These are phyloP conservation scores for Trichoderma koningii DNA, from an alignment of 2,329 filamentous ascomycete genomes.

Conservation along the genomic window DNA sequence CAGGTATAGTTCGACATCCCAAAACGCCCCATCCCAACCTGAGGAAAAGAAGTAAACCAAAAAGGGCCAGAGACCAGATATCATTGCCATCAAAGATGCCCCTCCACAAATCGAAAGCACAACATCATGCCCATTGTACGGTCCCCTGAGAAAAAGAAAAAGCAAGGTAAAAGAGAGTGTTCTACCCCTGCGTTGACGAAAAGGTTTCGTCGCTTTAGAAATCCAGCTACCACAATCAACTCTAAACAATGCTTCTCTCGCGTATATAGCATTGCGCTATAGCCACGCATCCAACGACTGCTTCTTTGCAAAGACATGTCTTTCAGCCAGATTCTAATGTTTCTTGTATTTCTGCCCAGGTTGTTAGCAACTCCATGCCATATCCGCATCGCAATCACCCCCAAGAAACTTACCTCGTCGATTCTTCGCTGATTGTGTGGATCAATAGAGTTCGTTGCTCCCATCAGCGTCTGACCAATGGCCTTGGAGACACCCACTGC, in stretches of 20 bases:
- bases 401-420: slow-evolving; percentile 77
- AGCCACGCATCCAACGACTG: not conserved
- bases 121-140: not conserved
- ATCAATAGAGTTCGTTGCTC: slow-evolving; percentile 90
- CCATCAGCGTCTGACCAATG: slow-evolving; percentile 84
- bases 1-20: slow-evolving; percentile 18
- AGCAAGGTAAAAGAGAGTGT: slow-evolving; percentile 1
- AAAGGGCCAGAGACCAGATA: not conserved
- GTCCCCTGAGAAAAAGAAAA: not conserved
- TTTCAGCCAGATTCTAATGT: not conserved
- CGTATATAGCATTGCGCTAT: slow-evolving; percentile 5
- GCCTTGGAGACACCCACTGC: slow-evolving; percentile 89
- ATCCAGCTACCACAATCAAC: slow-evolving; percentile 8
- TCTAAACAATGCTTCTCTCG: not conserved
- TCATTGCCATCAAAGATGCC: not conserved
- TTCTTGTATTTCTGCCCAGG: slow-evolving; percentile 50
- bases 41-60: not conserved
- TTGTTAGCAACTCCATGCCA: slow-evolving; percentile 18
- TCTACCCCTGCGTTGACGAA: slow-evolving; percentile 2
- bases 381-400: not conserved
- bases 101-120: not conserved
- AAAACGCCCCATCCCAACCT: slow-evolving; percentile 1
- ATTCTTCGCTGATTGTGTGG: slow-evolving; percentile 76
- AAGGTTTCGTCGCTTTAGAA: slow-evolving; percentile 2
- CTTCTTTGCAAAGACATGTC: not conserved